These are phyloP conservation scores for Stagonosporopsis chrysanthemi DNA, from an alignment of 2,329 filamentous ascomycete species.

Conservation along the genomic window DNA sequence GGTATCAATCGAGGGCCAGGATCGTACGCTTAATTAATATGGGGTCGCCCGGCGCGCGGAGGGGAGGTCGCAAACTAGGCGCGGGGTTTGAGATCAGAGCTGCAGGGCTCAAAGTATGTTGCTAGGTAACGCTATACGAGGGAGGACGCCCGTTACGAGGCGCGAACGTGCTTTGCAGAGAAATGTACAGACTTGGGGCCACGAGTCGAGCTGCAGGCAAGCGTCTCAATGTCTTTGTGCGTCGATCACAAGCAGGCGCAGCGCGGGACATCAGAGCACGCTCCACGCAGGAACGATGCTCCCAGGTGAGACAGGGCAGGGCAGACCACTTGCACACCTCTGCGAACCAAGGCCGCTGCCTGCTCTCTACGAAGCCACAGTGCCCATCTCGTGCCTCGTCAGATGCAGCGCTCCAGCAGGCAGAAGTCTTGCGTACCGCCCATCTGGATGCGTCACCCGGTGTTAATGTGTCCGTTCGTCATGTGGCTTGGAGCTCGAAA, in stretches of 20 bases:
- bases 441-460: slow-evolving; percentile 4
- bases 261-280: slow-evolving; percentile 16
- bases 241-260: slow-evolving; percentile 20
- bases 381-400: slow-evolving; percentile 9
- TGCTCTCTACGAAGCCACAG: slow-evolving; percentile 16
- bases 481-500: not conserved
- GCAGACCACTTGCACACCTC: slow-evolving; percentile 6
- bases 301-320: slow-evolving; percentile 9
- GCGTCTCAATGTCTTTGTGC: slow-evolving; percentile 12
- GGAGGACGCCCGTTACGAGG: slow-evolving; percentile 2
- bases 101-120: slow-evolving; percentile 13
- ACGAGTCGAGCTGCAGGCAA: slow-evolving; percentile 2
- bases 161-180: not conserved
- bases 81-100: slow-evolving; percentile 20
- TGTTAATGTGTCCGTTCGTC: slow-evolving; percentile 13
- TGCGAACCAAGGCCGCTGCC: slow-evolving; percentile 13
- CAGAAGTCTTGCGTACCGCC: slow-evolving; percentile 24
- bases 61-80: slow-evolving; percentile 25
- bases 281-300: slow-evolving; percentile 30
- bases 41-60: slow-evolving; percentile 36
- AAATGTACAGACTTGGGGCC: not conserved
- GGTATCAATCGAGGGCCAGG: slow-evolving; percentile 24
- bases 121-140: slow-evolving; percentile 14
- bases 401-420: slow-evolving; percentile 14
- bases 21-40: slow-evolving; percentile 42